Evolutionary conservation across 2,329 filamentous ascomycete species (phyloP), one percentile per base, ranked within the genome.

Genomic region (Paramyrothecium roridum): DNA sequence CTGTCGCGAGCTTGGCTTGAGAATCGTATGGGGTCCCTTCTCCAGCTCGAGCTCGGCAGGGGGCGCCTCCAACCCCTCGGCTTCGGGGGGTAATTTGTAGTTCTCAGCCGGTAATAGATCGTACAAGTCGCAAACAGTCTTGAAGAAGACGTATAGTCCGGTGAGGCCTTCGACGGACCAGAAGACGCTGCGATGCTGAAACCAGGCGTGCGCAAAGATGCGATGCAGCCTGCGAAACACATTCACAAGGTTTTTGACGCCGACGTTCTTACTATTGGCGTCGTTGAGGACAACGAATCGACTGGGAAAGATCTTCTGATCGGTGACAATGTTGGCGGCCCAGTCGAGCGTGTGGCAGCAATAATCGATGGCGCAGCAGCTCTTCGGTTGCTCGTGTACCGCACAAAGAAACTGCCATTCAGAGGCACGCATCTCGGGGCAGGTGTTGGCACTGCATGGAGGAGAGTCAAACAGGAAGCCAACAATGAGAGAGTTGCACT

Each of bases 321-420:
- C 95, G 3, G 93, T 96, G 55, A 99, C 87, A 20, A 93, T 90
- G 66, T 96, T 96, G 55, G 91, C 93, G 3, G 95, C 95, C 91
- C 93, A 98, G 76, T 99, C 95, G 47, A 99, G 86, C 0, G 95
- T 99, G 71, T 99, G 95, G 71, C 93, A 98, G 81, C 93, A 97
- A 76, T 99, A 99, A 75, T 99, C 95, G 68, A 99, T 97, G 52
- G 95, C 95, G 73, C 93, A 97, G 78, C 95, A 99, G 65, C 89
- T 90, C 76, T 98, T 98, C 50, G 95, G 95, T 51, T 92, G 89
- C 69, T 98, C 93, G 71, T 99, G 95, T 3, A 98, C 95, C 52
- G 95, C 95, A 76, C 95, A 99, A 50, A 99, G 85, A 68, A 98
- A 99, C 75, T 99, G 95, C 95, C 95, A 99, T 77, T 99, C 93